phyloP scores from a whole-genome alignment of 768 basidiomycete genomes.

The Pleurotus eryngii region DNA sequence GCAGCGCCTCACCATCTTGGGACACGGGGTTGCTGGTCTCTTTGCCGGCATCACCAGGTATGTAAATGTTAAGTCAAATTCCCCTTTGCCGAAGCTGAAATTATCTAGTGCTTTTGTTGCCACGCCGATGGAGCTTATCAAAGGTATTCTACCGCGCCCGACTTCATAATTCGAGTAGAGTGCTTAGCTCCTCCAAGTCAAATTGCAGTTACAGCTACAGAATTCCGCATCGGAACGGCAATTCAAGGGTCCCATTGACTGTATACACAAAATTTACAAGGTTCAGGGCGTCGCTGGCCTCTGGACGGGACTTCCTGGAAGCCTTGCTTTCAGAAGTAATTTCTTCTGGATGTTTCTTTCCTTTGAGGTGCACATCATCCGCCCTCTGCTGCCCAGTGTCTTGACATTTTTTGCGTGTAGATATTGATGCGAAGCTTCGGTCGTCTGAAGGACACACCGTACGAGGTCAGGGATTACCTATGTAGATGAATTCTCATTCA shows the following conservation, averaged over 20 bases:
- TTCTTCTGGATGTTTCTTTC: slow-evolving; percentile 81
- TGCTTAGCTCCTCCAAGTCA: slow-evolving; percentile 36
- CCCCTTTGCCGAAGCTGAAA: slow-evolving; percentile 9
- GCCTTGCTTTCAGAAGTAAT: slow-evolving; percentile 67
- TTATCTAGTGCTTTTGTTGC: slow-evolving; percentile 57
- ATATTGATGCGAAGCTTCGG: slow-evolving; percentile 60
- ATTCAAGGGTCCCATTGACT: slow-evolving; percentile 66
- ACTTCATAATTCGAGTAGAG: neutral
- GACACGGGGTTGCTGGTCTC: slow-evolving; percentile 65
- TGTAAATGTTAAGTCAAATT: slow-evolving; percentile 10
- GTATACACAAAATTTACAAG: slow-evolving; percentile 57
- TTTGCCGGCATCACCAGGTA: slow-evolving; percentile 71
- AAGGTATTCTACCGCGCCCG: slow-evolving; percentile 39
- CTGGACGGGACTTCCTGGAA: slow-evolving; percentile 75
- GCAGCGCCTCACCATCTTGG: slow-evolving; percentile 56
- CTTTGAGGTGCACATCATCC: slow-evolving; percentile 45
- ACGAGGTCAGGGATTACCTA: slow-evolving; percentile 38
- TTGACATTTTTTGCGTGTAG: slow-evolving; percentile 29
- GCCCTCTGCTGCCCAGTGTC: slow-evolving; percentile 6
- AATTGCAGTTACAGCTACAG: slow-evolving; percentile 66
- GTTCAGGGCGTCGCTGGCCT: slow-evolving; percentile 63
- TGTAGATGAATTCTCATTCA: neutral
- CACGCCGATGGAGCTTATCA: slow-evolving; percentile 76
- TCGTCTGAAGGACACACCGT: slow-evolving; percentile 52
- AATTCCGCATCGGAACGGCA: slow-evolving; percentile 46